A percentile compares a stretch with the other conserved stretches of the same genome.
Evolutionary conservation across 805 yeast species (phyloP).

Genomic region (Huiozyma sinensis): DNA sequence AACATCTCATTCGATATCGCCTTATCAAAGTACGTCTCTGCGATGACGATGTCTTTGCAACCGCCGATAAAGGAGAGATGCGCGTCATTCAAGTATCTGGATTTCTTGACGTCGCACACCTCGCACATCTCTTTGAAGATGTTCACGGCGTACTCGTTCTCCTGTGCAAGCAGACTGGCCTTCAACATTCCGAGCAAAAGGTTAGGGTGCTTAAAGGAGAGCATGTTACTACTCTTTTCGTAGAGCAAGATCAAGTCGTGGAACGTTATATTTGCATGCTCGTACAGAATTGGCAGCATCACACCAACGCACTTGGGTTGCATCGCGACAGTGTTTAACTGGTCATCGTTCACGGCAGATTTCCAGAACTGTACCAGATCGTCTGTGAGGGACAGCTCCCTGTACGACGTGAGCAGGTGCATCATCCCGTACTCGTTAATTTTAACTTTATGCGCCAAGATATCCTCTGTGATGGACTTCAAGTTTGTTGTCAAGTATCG

Average conservation of each 20-base stretch:
- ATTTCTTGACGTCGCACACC: slow-evolving; percentile 4
- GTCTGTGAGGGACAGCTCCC: slow-evolving; percentile 43
- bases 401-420: slow-evolving; percentile 42
- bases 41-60: slow-evolving; percentile 55
- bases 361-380: slow-evolving; percentile 64
- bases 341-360: slow-evolving; percentile 16
- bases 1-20: slow-evolving; percentile 60
- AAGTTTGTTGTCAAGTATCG: slow-evolving; percentile 35
- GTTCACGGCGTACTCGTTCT: slow-evolving; percentile 50
- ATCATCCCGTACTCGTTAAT: slow-evolving; percentile 41
- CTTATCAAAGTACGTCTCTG: slow-evolving; percentile 59
- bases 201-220: slow-evolving; percentile 27
- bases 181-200: slow-evolving; percentile 58
- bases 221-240: slow-evolving; percentile 27
- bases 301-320: slow-evolving; percentile 54
- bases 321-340: slow-evolving; percentile 32
- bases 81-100: slow-evolving; percentile 48
- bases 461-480: slow-evolving; percentile 37
- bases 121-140: slow-evolving; percentile 46
- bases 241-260: slow-evolving; percentile 46
- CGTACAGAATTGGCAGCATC: slow-evolving; percentile 53
- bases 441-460: slow-evolving; percentile 31
- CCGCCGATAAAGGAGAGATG: slow-evolving; percentile 67
- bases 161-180: slow-evolving; percentile 52
- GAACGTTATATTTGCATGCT: slow-evolving; percentile 40